A percentile compares a stretch with the other conserved stretches of the same genome.
These are phyloP conservation scores for Thymus quinquecostatus DNA, from an alignment of 257 asterid species.

Conservation along the genomic window DNA sequence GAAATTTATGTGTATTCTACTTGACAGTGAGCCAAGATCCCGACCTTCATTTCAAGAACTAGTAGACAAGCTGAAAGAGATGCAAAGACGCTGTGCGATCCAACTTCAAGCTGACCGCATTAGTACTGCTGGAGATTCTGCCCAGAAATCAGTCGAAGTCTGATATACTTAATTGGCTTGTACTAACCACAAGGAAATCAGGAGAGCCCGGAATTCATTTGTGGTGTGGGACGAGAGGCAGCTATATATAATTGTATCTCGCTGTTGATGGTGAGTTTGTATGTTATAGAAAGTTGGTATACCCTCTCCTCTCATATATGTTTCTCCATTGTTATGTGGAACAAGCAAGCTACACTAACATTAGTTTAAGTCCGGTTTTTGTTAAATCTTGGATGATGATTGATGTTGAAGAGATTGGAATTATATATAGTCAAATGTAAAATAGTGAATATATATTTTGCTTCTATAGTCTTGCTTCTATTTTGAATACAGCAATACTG, in stretches of 20 bases:
- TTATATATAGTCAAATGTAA: background rate
- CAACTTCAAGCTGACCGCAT: conserved; percentile 66
- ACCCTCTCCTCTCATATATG: too few species aligned
- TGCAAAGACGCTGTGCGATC: conserved; percentile 56
- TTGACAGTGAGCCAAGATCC: conserved; percentile 63
- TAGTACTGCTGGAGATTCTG: conserved; percentile 44
- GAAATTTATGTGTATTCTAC: conserved; percentile 20
- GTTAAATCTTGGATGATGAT: background rate
- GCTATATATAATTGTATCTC: background rate
- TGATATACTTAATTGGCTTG: background rate
- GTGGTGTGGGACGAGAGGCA: conserved; percentile 28
- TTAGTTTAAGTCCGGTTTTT: background rate
- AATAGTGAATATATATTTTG: conserved; percentile 13
- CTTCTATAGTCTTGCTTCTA: background rate
- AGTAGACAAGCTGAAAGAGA: conserved; percentile 70
- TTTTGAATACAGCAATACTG: background rate
- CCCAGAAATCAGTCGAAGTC: conserved; percentile 35
- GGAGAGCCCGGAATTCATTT: conserved; percentile 5
- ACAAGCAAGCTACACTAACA: background rate
- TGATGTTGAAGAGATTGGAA: background rate
- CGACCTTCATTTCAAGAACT: conserved; percentile 86
- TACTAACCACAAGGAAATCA: background rate
- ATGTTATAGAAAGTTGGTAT: background rate
- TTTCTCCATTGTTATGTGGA: background rate
- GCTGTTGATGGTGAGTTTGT: conserved; percentile 11